phyloP scores from a whole-genome alignment of 192 early-diverging fungal species.

The Spizellomyces punctatus region DNA sequence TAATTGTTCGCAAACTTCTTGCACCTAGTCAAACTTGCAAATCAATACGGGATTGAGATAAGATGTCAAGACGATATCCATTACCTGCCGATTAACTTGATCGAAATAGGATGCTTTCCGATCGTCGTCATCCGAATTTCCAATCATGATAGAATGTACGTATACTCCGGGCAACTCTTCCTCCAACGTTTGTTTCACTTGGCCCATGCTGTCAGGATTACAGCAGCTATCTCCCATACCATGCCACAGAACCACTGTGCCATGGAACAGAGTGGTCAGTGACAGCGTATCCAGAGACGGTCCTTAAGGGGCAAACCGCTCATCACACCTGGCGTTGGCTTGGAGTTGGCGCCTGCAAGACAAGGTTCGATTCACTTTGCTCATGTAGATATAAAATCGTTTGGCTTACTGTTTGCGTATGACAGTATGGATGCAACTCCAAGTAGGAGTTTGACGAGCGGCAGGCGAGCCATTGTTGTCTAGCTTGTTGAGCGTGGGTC shows the following conservation, averaged over 20 bases:
- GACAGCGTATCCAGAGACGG: too few relatives aligned
- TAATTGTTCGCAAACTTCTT: constrained; percentile 74
- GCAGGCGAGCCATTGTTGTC: too few relatives aligned
- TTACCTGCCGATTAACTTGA: constrained; percentile 73
- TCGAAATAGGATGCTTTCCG: constrained; percentile 86
- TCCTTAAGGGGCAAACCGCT: too few relatives aligned
- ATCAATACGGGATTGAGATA: not conserved
- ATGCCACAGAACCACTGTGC: constrained; percentile 44
- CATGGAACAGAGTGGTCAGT: too few relatives aligned
- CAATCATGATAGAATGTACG: constrained; percentile 78
- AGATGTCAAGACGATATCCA: constrained; percentile 1
- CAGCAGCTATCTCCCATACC: constrained; percentile 44
- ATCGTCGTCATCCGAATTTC: constrained; percentile 68
- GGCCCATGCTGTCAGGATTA: constrained; percentile 57
- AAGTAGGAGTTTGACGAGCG: too few relatives aligned
- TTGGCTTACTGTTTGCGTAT: too few relatives aligned
- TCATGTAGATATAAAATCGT: too few relatives aligned
- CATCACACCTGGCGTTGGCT: too few relatives aligned
- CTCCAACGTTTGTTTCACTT: constrained; percentile 17
- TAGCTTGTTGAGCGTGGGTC: too few relatives aligned
- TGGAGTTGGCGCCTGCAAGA: too few relatives aligned
- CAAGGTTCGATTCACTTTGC: too few relatives aligned
- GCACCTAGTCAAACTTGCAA: constrained; percentile 50
- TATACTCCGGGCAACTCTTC: constrained; percentile 60
- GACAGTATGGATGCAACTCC: too few relatives aligned